Base-by-base conservation (phyloP, 129 eudicot genomes). In the Lactuca sativa region DNA sequence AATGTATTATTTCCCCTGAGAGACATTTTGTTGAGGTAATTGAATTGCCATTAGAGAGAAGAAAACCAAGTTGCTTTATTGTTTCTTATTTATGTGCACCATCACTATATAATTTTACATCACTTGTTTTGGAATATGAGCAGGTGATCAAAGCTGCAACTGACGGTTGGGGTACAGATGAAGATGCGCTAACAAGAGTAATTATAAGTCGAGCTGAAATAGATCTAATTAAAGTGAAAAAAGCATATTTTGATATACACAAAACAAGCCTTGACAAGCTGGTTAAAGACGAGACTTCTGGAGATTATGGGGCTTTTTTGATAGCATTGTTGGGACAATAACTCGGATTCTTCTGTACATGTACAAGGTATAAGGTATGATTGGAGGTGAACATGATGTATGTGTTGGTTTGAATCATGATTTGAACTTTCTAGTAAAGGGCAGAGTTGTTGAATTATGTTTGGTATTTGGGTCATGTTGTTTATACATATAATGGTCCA, bases 161-260 rank as follows among this genome's bases (percentile, higher is more conserved):
- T 25, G 41, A 31, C 15, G 95, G 91, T 21, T 72, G 84, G 71
- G 96, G 96, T 32, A 83, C 96, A 0, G 91, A 88, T 74, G 96
- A 88, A 77, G 86, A 79, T 74, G 81, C 89, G 9, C 77, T 88
- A 66, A 85, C 86, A 18, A 80, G 89, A 79, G 91, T 67, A 3
- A 79, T 88, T 58, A 79, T 85, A 32, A 51, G 78, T 74, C 80
- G 96, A 70, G 91, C 96, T 64, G 96, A 88, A 76, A 82, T 85
- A 16, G 96, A 88, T 67, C 77, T 85, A 81, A 67, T 76, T 75
- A 85, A 83, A 62, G 53, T 85, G 38, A 85, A 71, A 53, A 86
- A 31, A 5, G 83, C 74, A 38, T 85, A 85, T 78, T 74, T 62
- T 11, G 62, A 58, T 15, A 41, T 52, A 59, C n/a, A 82, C 71